These are phyloP conservation scores for Paracamarosporium sp. DNA, from an alignment of 2,329 filamentous ascomycete species.

Conservation along the genomic window DNA sequence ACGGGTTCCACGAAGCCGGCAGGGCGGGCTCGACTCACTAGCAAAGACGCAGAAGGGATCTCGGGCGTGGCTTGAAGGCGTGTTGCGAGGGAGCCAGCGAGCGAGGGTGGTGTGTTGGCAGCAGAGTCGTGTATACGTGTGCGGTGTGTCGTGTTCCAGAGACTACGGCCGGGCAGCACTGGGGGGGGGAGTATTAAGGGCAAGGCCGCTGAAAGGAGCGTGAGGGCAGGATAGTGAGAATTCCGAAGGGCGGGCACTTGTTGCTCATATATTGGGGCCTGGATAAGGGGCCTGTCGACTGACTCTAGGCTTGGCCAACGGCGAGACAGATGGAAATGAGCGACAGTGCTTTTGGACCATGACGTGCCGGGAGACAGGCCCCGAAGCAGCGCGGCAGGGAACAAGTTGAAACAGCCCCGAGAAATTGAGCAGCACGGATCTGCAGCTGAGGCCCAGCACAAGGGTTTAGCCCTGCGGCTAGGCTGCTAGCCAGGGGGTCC, in stretches of 20 bases:
- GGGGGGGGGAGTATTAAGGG: slow-evolving; percentile 12
- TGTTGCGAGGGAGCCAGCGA: slow-evolving; percentile 17
- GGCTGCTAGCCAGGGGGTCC: slow-evolving; percentile 9
- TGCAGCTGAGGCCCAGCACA: slow-evolving; percentile 22
- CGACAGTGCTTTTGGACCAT: slow-evolving; percentile 45
- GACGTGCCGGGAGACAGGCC: slow-evolving; percentile 49
- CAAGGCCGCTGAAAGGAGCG: slow-evolving; percentile 2
- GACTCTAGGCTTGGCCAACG: slow-evolving; percentile 42
- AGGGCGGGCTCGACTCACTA: slow-evolving; percentile 28
- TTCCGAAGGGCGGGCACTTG: slow-evolving; percentile 30
- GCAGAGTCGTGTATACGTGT: slow-evolving; percentile 13
- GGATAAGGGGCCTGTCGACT: slow-evolving; percentile 40
- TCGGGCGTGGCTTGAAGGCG: slow-evolving; percentile 26
- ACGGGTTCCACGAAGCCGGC: slow-evolving; percentile 19
- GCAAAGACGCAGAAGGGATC: slow-evolving; percentile 15
- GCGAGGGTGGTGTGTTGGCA: slow-evolving; percentile 27
- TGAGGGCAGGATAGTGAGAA: slow-evolving; percentile 22
- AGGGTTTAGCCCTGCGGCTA: slow-evolving; percentile 12
- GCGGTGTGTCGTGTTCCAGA: slow-evolving; percentile 35
- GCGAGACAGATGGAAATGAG: slow-evolving; percentile 49
- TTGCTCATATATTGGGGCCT: slow-evolving; percentile 39
- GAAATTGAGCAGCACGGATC: slow-evolving; percentile 25
- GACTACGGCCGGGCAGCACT: slow-evolving; percentile 39
- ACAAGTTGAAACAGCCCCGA: slow-evolving; percentile 35
- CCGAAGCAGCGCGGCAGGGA: slow-evolving; percentile 22